Base-by-base conservation (phyloP, 2,329 filamentous ascomycete genomes). In the Cladosporium sp. region DNA sequence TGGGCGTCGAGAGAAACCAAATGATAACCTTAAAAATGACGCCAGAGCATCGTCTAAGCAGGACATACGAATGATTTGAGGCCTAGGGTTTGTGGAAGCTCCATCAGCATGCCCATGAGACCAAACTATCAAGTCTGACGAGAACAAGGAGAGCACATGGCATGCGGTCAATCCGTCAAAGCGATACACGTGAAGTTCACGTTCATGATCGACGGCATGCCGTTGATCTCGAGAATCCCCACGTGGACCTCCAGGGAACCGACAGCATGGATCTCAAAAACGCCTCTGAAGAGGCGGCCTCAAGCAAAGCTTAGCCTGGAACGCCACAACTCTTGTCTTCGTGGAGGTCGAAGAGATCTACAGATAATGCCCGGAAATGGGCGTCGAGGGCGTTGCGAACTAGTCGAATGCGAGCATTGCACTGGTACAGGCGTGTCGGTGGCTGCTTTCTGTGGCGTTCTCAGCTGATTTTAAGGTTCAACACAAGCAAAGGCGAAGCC, bases 401-500 rank as follows among this genome's bases (percentile, higher is more conserved):
- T 7, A 16, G 1, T 15, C 32, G 18, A 16, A 38, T n/a, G 30
- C 19, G 18, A 30, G 33, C 16, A n/a, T 33, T 19, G 33, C 16
- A 15, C 12, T 12, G 36, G 36, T 33, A 48, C 16, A 16, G 12
- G 27, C 22, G n/a, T 32, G 36, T 38, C 36, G 18, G 45, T 48
- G 45, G 45, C 45, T 39, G 25, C 13, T 7, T 20, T 20, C 3
- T 32, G 45, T 48, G 45, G 45, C 45, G 36, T 33, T 4, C 8
- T 7, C 5, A 8, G 19, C 19, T 20, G 16, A 6, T 7, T 15
- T 19, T 18, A 33, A 32, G 27, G 25, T 40, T 33, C 25, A 13
- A 25, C 27, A 40, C 36, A 40, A 48, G 45, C 29, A 22, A 8
- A 20, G 11, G 30, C 42, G 16, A 47, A 47, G 43, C 43, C 27